Percentiles rank a stretch among this genome's conserved stretches.
These are phyloP conservation scores for Candida suzukii DNA, from an alignment of 805 yeast genomes.

Conservation along the genomic window DNA sequence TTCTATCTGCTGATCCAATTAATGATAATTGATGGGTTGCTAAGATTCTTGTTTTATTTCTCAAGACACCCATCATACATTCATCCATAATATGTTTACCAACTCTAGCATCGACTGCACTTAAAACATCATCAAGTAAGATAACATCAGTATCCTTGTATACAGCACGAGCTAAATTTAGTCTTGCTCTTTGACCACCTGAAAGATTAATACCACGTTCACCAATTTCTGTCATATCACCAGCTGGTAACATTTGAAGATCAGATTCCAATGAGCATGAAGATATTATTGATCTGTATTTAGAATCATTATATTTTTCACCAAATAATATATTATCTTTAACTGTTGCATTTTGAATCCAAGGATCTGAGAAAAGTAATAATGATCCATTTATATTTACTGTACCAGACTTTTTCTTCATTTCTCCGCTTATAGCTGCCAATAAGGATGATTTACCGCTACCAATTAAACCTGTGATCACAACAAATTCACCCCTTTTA, in stretches of 20 bases:
- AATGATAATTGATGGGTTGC: constrained; percentile 81
- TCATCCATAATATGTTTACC: constrained; percentile 71
- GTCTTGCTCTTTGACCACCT: constrained; percentile 86
- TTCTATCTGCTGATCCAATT: constrained; percentile 58
- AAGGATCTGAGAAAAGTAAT: constrained; percentile 46
- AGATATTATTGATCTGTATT: constrained; percentile 46
- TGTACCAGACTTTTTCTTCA: constrained; percentile 48
- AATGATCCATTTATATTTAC: constrained; percentile 47
- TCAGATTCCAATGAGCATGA: constrained; percentile 67
- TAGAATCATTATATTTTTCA: constrained; percentile 35
- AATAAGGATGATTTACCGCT: constrained; percentile 74
- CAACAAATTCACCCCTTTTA: constrained; percentile 61
- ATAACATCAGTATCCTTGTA: constrained; percentile 63
- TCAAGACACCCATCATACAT: constrained; percentile 54
- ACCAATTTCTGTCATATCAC: constrained; percentile 76
- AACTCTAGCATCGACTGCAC: constrained; percentile 84
- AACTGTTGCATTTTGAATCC: constrained; percentile 81
- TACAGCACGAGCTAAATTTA: constrained; percentile 73
- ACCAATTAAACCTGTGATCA: constrained; percentile 76
- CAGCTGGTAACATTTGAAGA: constrained; percentile 60
- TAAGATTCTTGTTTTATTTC: constrained; percentile 55
- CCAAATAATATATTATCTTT: constrained; percentile 73
- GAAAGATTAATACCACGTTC: constrained; percentile 80
- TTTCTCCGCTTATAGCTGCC: constrained; percentile 61
- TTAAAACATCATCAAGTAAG: constrained; percentile 69